Conservation (phyloP, 2,329 filamentous ascomycete species). For the Neodidymelliopsis sp. region DNA sequence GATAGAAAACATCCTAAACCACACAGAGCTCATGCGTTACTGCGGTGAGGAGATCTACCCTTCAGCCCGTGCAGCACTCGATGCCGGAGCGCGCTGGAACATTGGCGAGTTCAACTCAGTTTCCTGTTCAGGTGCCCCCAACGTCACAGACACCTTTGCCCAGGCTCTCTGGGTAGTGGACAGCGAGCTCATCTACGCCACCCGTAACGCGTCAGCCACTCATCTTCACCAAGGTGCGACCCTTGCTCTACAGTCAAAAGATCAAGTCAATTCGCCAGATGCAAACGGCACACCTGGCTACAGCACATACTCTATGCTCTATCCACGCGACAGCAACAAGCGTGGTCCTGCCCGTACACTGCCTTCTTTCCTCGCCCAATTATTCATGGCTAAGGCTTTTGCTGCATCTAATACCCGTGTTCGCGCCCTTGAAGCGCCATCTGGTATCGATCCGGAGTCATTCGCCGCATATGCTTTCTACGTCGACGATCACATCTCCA, state of each 20-base stretch:
- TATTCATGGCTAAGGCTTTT: slow-evolving; percentile 18
- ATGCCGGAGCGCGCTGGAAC: slow-evolving; percentile 11
- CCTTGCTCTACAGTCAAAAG: slow-evolving; percentile 15
- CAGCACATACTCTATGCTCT: slow-evolving; percentile 21
- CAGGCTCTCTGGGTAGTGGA: slow-evolving; percentile 24
- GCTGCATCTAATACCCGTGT: no score
- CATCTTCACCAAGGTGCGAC: slow-evolving; percentile 21
- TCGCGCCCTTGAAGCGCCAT: neutral
- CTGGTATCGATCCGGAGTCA: slow-evolving; percentile 1
- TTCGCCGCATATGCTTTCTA: slow-evolving; percentile 21
- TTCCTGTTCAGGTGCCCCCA: slow-evolving; percentile 16
- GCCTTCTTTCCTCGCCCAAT: slow-evolving; percentile 16
- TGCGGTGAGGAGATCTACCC: slow-evolving; percentile 21
- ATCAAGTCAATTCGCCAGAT: slow-evolving; percentile 20
- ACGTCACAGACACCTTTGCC: slow-evolving; percentile 21
- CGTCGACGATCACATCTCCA: slow-evolving; percentile 8
- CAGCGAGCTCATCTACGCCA: slow-evolving; percentile 19
- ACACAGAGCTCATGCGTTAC: slow-evolving; percentile 20
- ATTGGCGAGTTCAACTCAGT: slow-evolving; percentile 23
- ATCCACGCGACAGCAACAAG: slow-evolving; percentile 16
- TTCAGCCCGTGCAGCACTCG: slow-evolving; percentile 15
- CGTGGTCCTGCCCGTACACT: slow-evolving; percentile 16
- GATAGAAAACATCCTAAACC: slow-evolving; percentile 22
- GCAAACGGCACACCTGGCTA: slow-evolving; percentile 18
- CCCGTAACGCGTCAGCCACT: slow-evolving; percentile 8